phyloP scores from a whole-genome alignment of 257 asterid species.

The Haberlea rhodopensis region DNA sequence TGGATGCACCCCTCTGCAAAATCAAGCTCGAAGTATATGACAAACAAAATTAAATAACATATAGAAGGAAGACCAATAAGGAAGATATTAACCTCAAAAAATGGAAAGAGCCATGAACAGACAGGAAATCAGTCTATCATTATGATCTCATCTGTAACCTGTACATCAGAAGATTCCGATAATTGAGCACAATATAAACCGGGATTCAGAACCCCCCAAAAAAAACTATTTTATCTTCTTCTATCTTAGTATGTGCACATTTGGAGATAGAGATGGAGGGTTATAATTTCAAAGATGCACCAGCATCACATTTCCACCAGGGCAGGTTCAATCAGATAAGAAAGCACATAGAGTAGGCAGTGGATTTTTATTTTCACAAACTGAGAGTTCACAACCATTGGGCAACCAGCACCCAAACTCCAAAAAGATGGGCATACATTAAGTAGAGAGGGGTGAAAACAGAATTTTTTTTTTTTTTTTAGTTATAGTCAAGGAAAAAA shows the following conservation, averaged over 20 bases:
- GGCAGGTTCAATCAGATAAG: too few species aligned
- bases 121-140: conserved; percentile 77
- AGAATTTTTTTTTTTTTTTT: conserved; percentile 1
- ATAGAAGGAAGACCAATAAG: conserved; percentile 20
- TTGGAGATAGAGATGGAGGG: conserved; percentile 22
- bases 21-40: conserved; percentile 29
- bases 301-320: too few species aligned
- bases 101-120: conserved; percentile 83
- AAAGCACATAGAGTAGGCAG: too few species aligned
- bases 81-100: conserved; percentile 62
- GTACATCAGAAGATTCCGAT: conserved; percentile 29
- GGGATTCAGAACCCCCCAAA: conserved; percentile 14
- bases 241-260: too few species aligned
- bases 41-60: conserved; percentile 20
- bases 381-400: neutral
- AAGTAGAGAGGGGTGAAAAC: neutral
- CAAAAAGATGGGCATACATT: neutral
- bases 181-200: conserved; percentile 21
- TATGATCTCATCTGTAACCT: conserved; percentile 90
- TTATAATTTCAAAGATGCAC: conserved; percentile 9
- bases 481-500: conserved; percentile 10
- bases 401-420: neutral
- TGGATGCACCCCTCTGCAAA: conserved; percentile 95
- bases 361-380: neutral
- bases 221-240: too few species aligned